Base-by-base conservation (phyloP, 495 filamentous ascomycete genomes). In the Neurospora hispaniola region DNA sequence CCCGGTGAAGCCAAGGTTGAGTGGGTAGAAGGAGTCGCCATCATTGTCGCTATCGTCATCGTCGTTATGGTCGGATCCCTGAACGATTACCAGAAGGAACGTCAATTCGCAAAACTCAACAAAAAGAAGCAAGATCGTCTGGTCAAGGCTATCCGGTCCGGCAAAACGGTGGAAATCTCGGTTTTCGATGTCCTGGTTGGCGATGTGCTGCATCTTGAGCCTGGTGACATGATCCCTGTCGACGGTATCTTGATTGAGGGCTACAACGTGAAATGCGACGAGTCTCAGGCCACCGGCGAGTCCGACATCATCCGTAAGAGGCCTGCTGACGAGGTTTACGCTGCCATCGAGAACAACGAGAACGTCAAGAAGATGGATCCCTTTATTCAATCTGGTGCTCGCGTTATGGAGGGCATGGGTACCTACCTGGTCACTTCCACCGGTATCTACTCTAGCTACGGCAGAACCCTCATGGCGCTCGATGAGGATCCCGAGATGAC, bases 391-490 rank as follows among this genome's bases (percentile, higher is more conserved):
- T 98, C 95, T 16, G 95, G 95, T 54, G 89, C 91, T 10, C 96
- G 96, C 79, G 93, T 98, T 42, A 93, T 94, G 70, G 95, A 98
- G 82, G 95, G 95, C 39, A 88, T 96, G 40, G 94, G 94, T 1
- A 92, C 89, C 4, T 97, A 94, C 79, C 79, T 97, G 70, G 90
- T 96, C 73, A 98, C 95, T 10, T 90, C 93, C 20, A 92, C 91
- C 41, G 95, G 95, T 74, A 84, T 96, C n/a, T 86, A 97, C 80
- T 93, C 94, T 5, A 92, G 89, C 71, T 93, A 94, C 79, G 95
- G 95, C 73, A 95, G 93, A 78, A 97, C 93, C 42, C 89, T 98
- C 87, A 96, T 98, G 93, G 91, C 93, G 68, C 87, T 98, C 38
- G 92, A 91, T 72, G 93, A 97, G 73, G 92, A 96, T 73, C 90